phyloP scores from a whole-genome alignment of 2,329 filamentous ascomycete species.

The Gnomoniopsis smithogilvyi region DNA sequence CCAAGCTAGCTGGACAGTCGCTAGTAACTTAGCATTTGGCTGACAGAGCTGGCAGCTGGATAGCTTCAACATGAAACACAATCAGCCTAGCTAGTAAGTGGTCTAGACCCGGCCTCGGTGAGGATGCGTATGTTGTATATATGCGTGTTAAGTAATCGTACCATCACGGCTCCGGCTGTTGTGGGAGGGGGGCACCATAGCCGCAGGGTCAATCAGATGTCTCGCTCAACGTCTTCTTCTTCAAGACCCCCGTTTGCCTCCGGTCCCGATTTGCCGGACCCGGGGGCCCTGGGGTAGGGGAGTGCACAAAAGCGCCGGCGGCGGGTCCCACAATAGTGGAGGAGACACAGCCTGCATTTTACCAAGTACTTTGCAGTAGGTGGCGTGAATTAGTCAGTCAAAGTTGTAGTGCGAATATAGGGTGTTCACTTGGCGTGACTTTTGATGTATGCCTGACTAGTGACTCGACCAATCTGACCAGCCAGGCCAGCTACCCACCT shows the following conservation, averaged over 20 bases:
- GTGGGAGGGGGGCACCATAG: constrained; percentile 7
- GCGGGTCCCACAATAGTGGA: background rate
- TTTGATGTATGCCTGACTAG: background rate
- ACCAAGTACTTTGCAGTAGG: too few species aligned
- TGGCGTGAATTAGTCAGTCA: too few species aligned
- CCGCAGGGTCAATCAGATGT: constrained; percentile 9
- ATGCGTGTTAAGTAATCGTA: constrained; percentile 5
- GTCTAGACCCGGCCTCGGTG: constrained; percentile 9
- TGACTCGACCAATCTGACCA: too few species aligned
- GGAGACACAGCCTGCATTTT: background rate
- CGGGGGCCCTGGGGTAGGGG: background rate
- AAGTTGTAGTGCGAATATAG: too few species aligned
- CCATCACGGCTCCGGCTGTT: constrained; percentile 10
- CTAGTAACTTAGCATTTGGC: background rate
- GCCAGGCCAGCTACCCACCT: too few species aligned
- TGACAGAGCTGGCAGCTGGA: constrained; percentile 8
- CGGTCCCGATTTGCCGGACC: background rate
- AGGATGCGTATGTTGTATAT: background rate
- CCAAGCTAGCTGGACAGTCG: background rate
- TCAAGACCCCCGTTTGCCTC: background rate
- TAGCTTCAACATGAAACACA: constrained; percentile 16
- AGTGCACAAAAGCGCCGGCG: background rate
- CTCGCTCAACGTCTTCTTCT: background rate
- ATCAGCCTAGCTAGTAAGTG: constrained; percentile 2
- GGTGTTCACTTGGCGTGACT: too few species aligned